These are phyloP conservation scores for Kuraishia piskuri DNA, from an alignment of 805 yeast genomes.

Conservation along the genomic window DNA sequence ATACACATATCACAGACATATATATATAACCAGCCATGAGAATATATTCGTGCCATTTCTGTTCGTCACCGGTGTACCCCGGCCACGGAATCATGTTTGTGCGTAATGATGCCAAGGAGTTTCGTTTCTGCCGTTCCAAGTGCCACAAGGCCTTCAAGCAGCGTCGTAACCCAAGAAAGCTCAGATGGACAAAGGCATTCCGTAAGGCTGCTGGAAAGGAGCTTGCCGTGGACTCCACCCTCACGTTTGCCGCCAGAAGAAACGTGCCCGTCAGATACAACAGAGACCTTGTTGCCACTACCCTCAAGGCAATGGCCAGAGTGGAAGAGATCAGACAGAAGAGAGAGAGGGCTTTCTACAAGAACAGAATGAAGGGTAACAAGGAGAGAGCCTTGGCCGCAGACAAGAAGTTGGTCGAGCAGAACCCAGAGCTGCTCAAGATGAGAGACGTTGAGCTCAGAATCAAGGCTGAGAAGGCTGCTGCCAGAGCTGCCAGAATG, in stretches of 20 bases:
- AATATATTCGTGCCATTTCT: constrained; percentile 88
- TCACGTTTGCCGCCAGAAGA: constrained; percentile 95
- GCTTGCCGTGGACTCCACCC: constrained; percentile 92
- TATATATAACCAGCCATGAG: constrained; percentile 45
- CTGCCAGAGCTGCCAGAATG: constrained; percentile 44
- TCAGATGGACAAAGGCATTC: constrained; percentile 98
- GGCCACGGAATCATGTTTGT: constrained; percentile 97
- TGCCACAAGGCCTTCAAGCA: constrained; percentile 97
- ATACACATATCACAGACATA: not conserved
- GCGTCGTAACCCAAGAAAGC: constrained; percentile 96
- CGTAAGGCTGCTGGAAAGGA: constrained; percentile 99
- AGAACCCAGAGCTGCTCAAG: constrained; percentile 81
- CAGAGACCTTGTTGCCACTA: constrained; percentile 90
- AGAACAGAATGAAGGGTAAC: constrained; percentile 98
- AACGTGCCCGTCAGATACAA: constrained; percentile 97
- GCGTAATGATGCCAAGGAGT: constrained; percentile 96
- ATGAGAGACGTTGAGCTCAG: constrained; percentile 91
- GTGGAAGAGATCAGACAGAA: constrained; percentile 92
- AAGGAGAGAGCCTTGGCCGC: constrained; percentile 76
- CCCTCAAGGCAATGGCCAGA: constrained; percentile 91
- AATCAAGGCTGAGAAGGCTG: constrained; percentile 62
- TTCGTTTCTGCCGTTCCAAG: constrained; percentile 94
- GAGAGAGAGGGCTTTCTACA: constrained; percentile 97
- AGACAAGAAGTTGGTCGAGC: constrained; percentile 83
- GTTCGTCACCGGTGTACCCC: constrained; percentile 94